Base-by-base conservation (phyloP, 148 eudicot species). In the Fagopyrum esculentum region DNA sequence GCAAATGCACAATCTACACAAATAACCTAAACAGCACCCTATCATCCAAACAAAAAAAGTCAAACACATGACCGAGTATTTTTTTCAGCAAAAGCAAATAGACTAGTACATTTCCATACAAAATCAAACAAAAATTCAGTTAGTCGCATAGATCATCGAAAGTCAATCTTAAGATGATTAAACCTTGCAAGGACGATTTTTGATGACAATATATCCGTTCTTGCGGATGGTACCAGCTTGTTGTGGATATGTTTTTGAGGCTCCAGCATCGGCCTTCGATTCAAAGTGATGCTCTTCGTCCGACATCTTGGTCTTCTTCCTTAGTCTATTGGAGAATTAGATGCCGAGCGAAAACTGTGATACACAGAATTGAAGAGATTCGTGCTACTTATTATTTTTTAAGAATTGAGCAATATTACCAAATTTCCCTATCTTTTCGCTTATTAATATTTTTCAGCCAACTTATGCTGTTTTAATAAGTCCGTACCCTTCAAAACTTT, bases 161-260 rank as follows among this genome's bases (percentile, higher is more conserved):
- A n/a, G n/a, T n/a, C n/a, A n/a, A n/a, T n/a, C n/a, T n/a, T n/a
- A n/a, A n/a, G n/a, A n/a, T n/a, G n/a, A 22, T 22, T 22, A 22
- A 22, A 22, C 26, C 26, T 74, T 74, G 76, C 76, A 74, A 74
- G 76, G 76, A 6, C 76, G 76, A 51, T 46, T 46, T 60, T 57
- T 74, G 15, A 74, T 74, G 51, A 74, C 76, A 44, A 74, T 45
- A 46, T 59, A 45, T 3, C 76, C 76, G 51, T 13, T 19, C 69
- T 74, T 74, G 54, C 76, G 76, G 9, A 74, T 74, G 19, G 76
- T 74, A 40, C 76, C 76, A 22, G 76, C 76, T 44, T 74, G 70
- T 12, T 59, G 76, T 11, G 76, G 76, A 57, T 74, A 57, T 51
- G 76, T 74, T 11, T 74, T 74, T 16, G 76, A 74, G 6, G 76